Percentiles rank a stretch among this genome's conserved stretches.
Evolutionary conservation across 805 yeast genomes (phyloP).

Genomic region (Spathaspora girioi): DNA sequence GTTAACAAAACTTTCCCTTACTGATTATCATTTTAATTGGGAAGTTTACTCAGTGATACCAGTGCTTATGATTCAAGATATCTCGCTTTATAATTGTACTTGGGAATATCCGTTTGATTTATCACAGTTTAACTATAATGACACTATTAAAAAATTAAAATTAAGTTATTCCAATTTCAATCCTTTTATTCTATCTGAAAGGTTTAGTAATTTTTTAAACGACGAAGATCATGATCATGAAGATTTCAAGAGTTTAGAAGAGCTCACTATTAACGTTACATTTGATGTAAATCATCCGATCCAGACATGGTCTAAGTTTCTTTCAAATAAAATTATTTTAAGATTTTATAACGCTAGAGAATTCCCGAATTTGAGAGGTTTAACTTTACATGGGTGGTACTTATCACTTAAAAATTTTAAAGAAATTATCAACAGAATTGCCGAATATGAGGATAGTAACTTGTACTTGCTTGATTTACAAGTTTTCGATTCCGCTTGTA

Average conservation of each 20-base stretch:
- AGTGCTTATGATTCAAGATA: slow-evolving; percentile 14
- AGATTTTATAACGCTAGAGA: slow-evolving; percentile 5
- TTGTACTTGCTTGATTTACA: slow-evolving; percentile 7
- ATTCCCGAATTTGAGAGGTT: slow-evolving; percentile 10
- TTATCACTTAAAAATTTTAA: slow-evolving; percentile 1
- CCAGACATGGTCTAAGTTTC: slow-evolving; percentile 8
- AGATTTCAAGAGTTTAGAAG: slow-evolving; percentile 7
- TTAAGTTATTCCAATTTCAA: slow-evolving; percentile 24
- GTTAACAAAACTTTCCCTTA: slow-evolving; percentile 30
- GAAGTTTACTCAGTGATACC: slow-evolving; percentile 17
- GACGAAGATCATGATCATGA: slow-evolving; percentile 16
- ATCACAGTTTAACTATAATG: slow-evolving; percentile 26
- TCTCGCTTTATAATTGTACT: slow-evolving; percentile 42
- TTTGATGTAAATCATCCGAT: slow-evolving; percentile 8
- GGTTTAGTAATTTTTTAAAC: slow-evolving; percentile 28
- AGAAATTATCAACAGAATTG: not conserved
- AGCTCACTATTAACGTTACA: slow-evolving; percentile 6
- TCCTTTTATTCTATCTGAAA: slow-evolving; percentile 34
- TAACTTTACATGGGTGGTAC: slow-evolving; percentile 13
- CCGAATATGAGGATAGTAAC: slow-evolving; percentile 1
- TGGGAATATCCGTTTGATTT: slow-evolving; percentile 58
- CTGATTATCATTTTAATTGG: slow-evolving; percentile 44
- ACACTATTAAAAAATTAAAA: slow-evolving; percentile 18
- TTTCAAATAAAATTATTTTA: slow-evolving; percentile 5
- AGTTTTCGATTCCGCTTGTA: slow-evolving; percentile 5